Evolutionary conservation across 139 green algal genomes (phyloP).

Genomic region (Micractinium conductrix): DNA sequence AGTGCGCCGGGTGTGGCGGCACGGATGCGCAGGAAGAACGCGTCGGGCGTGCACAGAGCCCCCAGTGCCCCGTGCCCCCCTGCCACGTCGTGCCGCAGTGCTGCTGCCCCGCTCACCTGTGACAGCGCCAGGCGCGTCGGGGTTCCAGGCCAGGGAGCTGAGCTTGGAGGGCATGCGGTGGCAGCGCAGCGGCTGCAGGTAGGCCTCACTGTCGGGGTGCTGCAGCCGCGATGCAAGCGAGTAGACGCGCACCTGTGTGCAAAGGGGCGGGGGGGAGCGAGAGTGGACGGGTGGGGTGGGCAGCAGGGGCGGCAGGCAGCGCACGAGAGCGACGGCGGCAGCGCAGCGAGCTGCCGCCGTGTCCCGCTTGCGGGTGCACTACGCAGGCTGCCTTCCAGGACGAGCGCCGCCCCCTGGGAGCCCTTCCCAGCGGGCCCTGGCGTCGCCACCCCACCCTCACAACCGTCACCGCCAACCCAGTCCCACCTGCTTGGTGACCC

Average conservation of each 20-base stretch:
- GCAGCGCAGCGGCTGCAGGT: conserved; percentile 59
- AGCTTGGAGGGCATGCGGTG: conserved; percentile 77
- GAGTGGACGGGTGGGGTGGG: neutral
- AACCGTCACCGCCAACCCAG: too few relatives aligned
- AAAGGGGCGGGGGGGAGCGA: neutral
- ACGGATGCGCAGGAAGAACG: too few relatives aligned
- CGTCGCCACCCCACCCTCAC: too few relatives aligned
- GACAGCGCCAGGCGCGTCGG: conserved; percentile 64
- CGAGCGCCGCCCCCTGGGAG: too few relatives aligned
- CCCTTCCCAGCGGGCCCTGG: too few relatives aligned
- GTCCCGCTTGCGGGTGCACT: too few relatives aligned
- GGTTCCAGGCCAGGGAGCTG: conserved; percentile 79
- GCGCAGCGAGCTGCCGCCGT: neutral
- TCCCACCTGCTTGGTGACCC: conserved; percentile 67
- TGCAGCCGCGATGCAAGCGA: conserved; percentile 32
- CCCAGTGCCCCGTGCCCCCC: too few relatives aligned
- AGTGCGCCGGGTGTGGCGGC: too few relatives aligned
- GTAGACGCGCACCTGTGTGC: conserved; percentile 50
- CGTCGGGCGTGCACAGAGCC: too few relatives aligned
- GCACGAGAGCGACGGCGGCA: too few relatives aligned
- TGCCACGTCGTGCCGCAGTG: too few relatives aligned
- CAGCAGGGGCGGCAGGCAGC: neutral
- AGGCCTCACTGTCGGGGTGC: conserved; percentile 28
- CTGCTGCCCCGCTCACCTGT: conserved; percentile 46
- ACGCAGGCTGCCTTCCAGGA: too few relatives aligned